A percentile compares a stretch with the other conserved stretches of the same genome.
phyloP scores from a whole-genome alignment of 2,329 filamentous ascomycete species.

The Colletotrichum sp. region DNA sequence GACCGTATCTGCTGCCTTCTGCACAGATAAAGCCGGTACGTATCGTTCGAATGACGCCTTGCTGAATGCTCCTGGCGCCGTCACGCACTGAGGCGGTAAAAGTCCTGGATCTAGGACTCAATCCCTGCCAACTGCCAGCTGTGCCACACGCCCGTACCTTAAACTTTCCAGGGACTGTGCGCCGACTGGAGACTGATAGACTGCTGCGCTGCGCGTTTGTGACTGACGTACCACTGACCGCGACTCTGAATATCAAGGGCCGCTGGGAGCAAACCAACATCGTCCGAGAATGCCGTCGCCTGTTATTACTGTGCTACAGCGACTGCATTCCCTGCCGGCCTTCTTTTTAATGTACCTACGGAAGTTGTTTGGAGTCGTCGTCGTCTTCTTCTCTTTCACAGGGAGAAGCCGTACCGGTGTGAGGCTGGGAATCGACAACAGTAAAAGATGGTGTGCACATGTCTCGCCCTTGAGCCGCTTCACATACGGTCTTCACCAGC shows the following conservation, averaged over 20 bases:
- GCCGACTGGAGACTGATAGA: not conserved
- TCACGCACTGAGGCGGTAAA: not conserved
- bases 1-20: not conserved
- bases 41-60: slow-evolving; percentile 6
- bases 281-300: not conserved
- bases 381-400: not conserved
- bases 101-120: slow-evolving; percentile 18
- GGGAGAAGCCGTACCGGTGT: not conserved
- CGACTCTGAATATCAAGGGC: not conserved
- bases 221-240: not conserved
- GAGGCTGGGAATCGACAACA: not conserved
- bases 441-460: not conserved
- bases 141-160: not conserved
- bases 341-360: not conserved
- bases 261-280: not conserved
- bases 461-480: not conserved
- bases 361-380: not conserved
- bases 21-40: not conserved
- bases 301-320: not conserved
- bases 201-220: not conserved
- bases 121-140: slow-evolving; percentile 10
- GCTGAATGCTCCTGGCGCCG: not conserved
- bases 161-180: slow-evolving; percentile 9
- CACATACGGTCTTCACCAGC: not conserved
- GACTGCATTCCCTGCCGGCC: not conserved